phyloP scores from a whole-genome alignment of 768 basidiomycete species.

The Calocera viscosa region DNA sequence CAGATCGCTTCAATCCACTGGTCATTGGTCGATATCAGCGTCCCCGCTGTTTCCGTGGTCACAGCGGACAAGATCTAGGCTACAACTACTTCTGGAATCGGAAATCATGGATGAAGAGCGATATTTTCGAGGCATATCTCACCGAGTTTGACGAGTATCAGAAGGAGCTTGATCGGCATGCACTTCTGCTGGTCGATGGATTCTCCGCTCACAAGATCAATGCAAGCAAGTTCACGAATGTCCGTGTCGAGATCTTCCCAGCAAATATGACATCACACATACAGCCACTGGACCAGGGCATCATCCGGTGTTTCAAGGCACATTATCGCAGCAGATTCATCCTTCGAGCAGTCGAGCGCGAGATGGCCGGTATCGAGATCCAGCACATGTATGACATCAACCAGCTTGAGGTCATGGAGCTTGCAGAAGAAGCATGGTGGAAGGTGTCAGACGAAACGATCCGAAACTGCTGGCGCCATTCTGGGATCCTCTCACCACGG shows the following conservation, averaged over 20 bases:
- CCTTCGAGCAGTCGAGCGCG: conserved; percentile 20
- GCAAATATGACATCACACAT: conserved; percentile 31
- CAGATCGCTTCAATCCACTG: conserved; percentile 25
- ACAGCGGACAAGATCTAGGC: conserved; percentile 18
- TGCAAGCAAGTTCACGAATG: conserved; percentile 23
- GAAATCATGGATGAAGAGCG: conserved; percentile 32
- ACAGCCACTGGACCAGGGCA: conserved; percentile 30
- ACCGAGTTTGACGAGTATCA: conserved; percentile 23
- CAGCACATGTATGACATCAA: conserved; percentile 31
- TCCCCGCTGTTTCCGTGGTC: conserved; percentile 26
- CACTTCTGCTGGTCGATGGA: conserved; percentile 26
- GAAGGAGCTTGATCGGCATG: conserved; percentile 17
- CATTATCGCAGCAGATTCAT: conserved; percentile 25
- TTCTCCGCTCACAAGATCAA: conserved; percentile 26
- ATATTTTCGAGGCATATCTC: conserved; percentile 29
- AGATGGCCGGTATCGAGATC: conserved; percentile 23
- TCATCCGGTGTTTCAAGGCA: conserved; percentile 31
- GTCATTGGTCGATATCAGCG: conserved; percentile 29
- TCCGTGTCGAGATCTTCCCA: conserved; percentile 24
- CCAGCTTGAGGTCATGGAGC: conserved; percentile 28
- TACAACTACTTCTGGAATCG: conserved; percentile 31
- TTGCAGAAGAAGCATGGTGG: conserved; percentile 27
- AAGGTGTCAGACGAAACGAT: conserved; percentile 24
- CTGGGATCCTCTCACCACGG: conserved; percentile 18
- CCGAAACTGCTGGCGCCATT: conserved; percentile 29